A percentile compares a stretch with the other conserved stretches of the same genome.
phyloP scores from a whole-genome alignment of 139 green algal species.

The Asterochloris erici region DNA sequence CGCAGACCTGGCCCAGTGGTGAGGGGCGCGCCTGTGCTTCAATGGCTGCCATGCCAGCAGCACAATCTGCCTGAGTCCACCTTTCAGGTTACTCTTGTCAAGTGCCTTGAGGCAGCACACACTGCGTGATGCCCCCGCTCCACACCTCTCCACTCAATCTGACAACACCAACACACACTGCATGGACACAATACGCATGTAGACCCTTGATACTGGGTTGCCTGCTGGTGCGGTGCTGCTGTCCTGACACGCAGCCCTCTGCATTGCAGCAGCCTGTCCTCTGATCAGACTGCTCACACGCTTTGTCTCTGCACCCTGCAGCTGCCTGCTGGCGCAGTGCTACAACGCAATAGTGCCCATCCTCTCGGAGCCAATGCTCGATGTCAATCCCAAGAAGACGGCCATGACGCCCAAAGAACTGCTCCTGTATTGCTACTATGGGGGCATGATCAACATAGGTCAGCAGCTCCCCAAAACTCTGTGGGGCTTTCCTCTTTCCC shows the following conservation, averaged over 20 bases:
- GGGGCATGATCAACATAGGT: conserved; percentile 76
- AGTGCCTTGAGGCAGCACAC: no score
- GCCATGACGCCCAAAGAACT: conserved; percentile 66
- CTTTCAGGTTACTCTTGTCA: no score
- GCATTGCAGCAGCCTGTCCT: neutral
- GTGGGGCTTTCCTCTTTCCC: neutral
- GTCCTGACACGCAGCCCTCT: no score
- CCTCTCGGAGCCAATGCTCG: conserved; percentile 62
- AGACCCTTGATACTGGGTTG: no score
- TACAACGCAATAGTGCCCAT: conserved; percentile 60
- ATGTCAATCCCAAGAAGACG: conserved; percentile 72
- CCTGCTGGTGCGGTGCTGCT: no score
- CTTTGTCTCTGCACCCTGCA: conserved; percentile 27
- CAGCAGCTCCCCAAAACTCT: neutral
- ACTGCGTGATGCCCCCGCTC: no score
- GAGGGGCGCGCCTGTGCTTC: neutral
- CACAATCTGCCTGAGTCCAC: no score
- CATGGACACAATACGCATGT: neutral
- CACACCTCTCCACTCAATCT: neutral
- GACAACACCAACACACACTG: no score
- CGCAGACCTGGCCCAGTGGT: conserved; percentile 73
- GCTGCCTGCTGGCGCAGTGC: conserved; percentile 71
- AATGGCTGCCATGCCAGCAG: no score
- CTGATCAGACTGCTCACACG: neutral
- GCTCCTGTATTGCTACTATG: conserved; percentile 95